Base-by-base conservation (phyloP, 1,139 yeast species). In the Blastobotrys serpentis region DNA sequence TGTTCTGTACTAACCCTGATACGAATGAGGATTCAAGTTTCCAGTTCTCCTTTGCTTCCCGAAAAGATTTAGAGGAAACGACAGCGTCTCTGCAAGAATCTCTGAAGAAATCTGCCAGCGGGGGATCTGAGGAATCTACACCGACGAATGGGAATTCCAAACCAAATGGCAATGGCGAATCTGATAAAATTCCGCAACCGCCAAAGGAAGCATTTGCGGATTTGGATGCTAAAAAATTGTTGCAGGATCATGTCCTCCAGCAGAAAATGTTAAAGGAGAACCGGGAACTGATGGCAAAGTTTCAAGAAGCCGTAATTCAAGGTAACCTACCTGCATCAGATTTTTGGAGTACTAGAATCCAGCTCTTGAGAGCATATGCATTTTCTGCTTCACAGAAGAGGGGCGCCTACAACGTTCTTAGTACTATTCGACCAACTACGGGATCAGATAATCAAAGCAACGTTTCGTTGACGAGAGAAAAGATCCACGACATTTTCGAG, bases 351-450 rank as follows among this genome's bases (percentile, higher is more conserved):
- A 83, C 94, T 3, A 72, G 98, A 52, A 73, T 90, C 16, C 88
- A 87, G 58, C 74, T 85, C 37, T 68, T 92, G 47, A 73, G 98
- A 47, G 88, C 97, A 0, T 87, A 80, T 70, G 97, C 97, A 0
- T 75, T 92, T 53, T 79, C 94, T 2, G 77, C 81, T 11, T 79
- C 88, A 10, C 98, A 94, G 63, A 86, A 86, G 56, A 75, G 84
- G 46, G 99, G 99, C 0, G 95, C 96, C 0, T 94, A 90, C 64
- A 92, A 92, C 63, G 98, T 92, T 0, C 71, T 92, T 50, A 86
- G 96, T 40, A 88, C 98, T 0, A 92, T 92, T 58, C 87, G 86
- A 60, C 97, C 98, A 0, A 82, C 95, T 0, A 83, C 92, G 19
- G 96, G 89, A 56, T 62, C 67, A 41, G 74, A 72, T 49, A 71